A percentile compares a stretch with the other conserved stretches of the same genome.
phyloP scores from a whole-genome alignment of 371 early-diverging fungal genomes.

The Rhizopus sp. region DNA sequence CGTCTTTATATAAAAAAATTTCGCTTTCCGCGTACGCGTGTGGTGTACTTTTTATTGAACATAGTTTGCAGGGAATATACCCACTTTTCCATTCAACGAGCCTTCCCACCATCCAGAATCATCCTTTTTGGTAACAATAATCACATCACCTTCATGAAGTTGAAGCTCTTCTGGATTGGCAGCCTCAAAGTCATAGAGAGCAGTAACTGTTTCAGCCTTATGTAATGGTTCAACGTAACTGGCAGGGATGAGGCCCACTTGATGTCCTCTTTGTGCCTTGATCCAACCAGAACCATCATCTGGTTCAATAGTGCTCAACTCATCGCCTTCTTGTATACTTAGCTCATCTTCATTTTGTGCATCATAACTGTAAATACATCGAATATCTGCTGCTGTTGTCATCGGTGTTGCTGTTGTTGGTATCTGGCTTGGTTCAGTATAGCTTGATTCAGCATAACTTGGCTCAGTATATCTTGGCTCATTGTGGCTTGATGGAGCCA shows the following conservation, averaged over 20 bases:
- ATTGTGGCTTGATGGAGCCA: not conserved
- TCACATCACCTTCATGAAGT: constrained; percentile 68
- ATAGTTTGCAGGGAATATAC: constrained; percentile 88
- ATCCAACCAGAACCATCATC: constrained; percentile 82
- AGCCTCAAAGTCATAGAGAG: constrained; percentile 77
- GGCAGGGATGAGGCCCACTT: constrained; percentile 73
- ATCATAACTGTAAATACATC: constrained; percentile 63
- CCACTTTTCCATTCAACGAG: constrained; percentile 59
- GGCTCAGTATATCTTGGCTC: not conserved
- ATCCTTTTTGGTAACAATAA: constrained; percentile 64
- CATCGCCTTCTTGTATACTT: constrained; percentile 66
- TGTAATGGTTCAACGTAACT: constrained; percentile 55
- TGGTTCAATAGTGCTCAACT: constrained; percentile 59
- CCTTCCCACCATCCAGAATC: constrained; percentile 83
- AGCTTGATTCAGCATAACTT: too few relatives aligned
- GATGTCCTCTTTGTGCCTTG: constrained; percentile 42
- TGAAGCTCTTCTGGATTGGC: constrained; percentile 75
- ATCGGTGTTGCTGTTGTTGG: not conserved
- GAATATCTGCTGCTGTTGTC: constrained; percentile 2
- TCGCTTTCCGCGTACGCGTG: not conserved
- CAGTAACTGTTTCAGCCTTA: constrained; percentile 52
- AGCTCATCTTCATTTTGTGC: constrained; percentile 79
- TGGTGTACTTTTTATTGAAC: constrained; percentile 37
- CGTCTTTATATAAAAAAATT: not conserved
- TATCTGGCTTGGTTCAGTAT: too few relatives aligned